phyloP scores from a whole-genome alignment of 2,329 filamentous ascomycete genomes.

The Clonostachys rhizophaga region DNA sequence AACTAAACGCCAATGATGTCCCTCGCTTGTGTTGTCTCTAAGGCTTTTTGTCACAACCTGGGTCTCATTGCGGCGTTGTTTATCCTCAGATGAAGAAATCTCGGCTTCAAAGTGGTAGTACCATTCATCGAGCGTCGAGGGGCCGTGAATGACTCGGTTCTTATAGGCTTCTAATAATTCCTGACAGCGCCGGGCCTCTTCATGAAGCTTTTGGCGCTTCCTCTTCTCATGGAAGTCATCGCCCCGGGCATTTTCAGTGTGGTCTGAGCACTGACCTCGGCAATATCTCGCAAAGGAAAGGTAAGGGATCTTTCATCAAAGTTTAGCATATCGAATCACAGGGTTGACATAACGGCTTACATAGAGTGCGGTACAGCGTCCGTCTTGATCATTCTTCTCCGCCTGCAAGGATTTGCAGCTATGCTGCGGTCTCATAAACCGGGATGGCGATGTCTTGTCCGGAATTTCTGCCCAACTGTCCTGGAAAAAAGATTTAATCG shows the following conservation, averaged over 20 bases:
- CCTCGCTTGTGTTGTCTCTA: not conserved
- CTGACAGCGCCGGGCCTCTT: not conserved
- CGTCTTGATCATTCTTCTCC: no score
- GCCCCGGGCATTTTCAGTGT: not conserved
- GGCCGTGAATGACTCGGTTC: not conserved
- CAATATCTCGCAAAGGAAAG: not conserved
- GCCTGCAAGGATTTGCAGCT: no score
- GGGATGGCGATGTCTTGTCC: not conserved
- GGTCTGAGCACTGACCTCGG: not conserved
- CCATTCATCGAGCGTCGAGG: not conserved
- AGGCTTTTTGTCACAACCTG: not conserved
- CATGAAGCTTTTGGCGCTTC: not conserved
- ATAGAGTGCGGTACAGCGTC: no score
- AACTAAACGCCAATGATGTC: not conserved
- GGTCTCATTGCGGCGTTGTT: not conserved
- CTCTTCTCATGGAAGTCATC: not conserved
- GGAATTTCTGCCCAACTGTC: not conserved
- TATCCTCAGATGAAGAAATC: not conserved
- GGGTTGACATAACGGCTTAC: no score
- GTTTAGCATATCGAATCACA: no score
- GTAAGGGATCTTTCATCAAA: no score
- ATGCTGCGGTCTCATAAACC: not conserved
- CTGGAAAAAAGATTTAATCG: not conserved
- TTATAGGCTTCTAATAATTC: not conserved
- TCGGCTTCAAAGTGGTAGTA: not conserved